A percentile compares a stretch with the other conserved stretches of the same genome.
These are phyloP conservation scores for Cucurbita ficifolia DNA, from an alignment of 306 rosid species.

Conservation along the genomic window DNA sequence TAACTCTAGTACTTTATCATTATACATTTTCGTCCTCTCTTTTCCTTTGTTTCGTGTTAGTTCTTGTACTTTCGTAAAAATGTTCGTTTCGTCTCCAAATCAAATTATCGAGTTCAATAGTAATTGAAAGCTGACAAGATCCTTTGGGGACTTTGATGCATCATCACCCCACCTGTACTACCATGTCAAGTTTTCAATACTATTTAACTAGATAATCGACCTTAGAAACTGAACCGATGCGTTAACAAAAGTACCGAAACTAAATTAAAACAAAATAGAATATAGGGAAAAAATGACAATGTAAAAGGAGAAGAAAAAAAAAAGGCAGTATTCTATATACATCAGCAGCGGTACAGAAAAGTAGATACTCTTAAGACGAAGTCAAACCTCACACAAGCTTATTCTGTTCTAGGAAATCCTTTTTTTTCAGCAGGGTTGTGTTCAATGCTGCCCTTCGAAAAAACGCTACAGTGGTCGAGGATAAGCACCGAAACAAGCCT, in stretches of 20 bases:
- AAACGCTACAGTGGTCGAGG: not conserved
- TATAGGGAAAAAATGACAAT: not conserved
- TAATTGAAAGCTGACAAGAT: not conserved
- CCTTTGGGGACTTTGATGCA: not conserved
- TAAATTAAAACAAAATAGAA: not conserved
- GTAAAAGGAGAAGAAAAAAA: not conserved
- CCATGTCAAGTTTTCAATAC: not conserved
- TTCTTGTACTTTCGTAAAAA: not conserved
- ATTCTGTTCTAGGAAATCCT: slow-evolving; percentile 1
- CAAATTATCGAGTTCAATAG: not conserved
- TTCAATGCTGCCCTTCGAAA: not conserved
- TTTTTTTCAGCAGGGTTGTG: slow-evolving; percentile 9
- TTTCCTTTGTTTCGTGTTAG: not conserved
- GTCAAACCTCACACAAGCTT: slow-evolving; percentile 15
- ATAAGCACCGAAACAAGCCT: not conserved
- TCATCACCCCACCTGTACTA: not conserved
- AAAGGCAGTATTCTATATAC: slow-evolving; percentile 1
- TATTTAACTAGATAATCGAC: not conserved
- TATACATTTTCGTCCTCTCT: not conserved
- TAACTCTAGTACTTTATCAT: not conserved
- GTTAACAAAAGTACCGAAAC: not conserved
- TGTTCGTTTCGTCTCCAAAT: not conserved
- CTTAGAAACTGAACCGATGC: not conserved
- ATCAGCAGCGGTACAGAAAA: not conserved
- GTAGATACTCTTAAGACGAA: slow-evolving; percentile 11